Evolutionary conservation across 768 basidiomycete species (phyloP), one percentile per base, ranked within the genome.

Genomic region (Asterophora lycoperdoides): DNA sequence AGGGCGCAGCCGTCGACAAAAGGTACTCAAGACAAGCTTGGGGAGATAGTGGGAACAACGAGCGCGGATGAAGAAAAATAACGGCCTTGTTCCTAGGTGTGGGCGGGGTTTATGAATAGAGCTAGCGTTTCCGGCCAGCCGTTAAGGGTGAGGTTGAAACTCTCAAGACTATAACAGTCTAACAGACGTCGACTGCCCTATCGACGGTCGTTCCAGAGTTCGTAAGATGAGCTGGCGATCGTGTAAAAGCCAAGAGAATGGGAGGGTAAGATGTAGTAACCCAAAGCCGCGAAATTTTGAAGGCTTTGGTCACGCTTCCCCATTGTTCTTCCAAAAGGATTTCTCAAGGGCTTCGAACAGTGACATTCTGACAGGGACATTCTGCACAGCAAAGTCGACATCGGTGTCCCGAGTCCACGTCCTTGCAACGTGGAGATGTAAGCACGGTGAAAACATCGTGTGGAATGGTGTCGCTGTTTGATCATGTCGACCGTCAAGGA

Each of bases 61-160:
- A 35, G 44, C 20, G 38, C 20, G 38, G 46, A 4, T 23, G 41
- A 35, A 36, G 48, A 47, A 51, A 54, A 55, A 58, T 41, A 54
- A 55, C 41, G 50, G 48, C 36, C 4, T 15, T 26, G 30, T 46
- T 41, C 32, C 44, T 51, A 42, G 20, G 42, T 10, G 34, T 33
- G 14, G 40, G 23, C 23, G 20, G 43, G 46, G 41, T 55, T 58
- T 62, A 62, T 57, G 50, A 54, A 57, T 58, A 56, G 52, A 49
- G n/a, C n/a, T n/a, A n/a, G 47, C 45, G 54, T 49, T 44, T 48
- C 46, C 60, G 61, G 53, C 59, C 59, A 51, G 57, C 59, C 59
- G 59, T 54, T 52, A 20, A 8, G 44, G 49, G 56, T 53, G 59
- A 54, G 61, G 56, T 59, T 33, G 37, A 45, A 51, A 38, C 49